Conservation (phyloP, 371 early-diverging fungal genomes). For the Mortierella sp. region DNA sequence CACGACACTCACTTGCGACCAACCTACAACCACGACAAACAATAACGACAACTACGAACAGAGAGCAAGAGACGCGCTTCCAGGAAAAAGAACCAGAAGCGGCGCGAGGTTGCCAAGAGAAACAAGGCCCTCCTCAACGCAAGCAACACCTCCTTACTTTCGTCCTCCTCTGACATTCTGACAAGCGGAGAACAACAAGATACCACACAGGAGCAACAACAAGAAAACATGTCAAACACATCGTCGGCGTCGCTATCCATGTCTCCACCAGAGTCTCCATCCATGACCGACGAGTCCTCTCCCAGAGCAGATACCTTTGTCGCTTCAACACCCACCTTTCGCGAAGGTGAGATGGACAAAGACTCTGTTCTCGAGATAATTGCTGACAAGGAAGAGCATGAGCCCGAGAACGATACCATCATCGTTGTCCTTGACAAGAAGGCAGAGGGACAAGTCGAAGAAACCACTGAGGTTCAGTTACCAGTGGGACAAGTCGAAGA, state of each 20-base stretch:
- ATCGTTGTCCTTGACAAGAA: background rate
- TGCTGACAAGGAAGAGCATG: background rate
- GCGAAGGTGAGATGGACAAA: background rate
- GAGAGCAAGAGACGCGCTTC: constrained; percentile 37
- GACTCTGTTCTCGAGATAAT: background rate
- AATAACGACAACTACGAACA: background rate
- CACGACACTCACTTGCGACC: background rate
- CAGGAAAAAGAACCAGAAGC: constrained; percentile 39
- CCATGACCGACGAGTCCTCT: background rate
- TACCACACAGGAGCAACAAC: background rate
- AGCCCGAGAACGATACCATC: background rate
- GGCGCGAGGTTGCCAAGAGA: constrained; percentile 40
- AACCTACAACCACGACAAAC: background rate
- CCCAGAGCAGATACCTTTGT: background rate
- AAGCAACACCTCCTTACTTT: background rate
- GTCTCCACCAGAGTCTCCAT: background rate
- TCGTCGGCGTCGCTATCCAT: background rate
- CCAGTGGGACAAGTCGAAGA: background rate
- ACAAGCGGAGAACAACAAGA: background rate
- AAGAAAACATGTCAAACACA: background rate
- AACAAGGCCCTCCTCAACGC: constrained; percentile 24
- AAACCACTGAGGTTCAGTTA: background rate
- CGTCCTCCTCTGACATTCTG: background rate
- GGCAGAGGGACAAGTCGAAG: background rate
- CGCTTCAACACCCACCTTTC: background rate